Base-by-base conservation (phyloP, 2,329 filamentous ascomycete species). In the Dothistroma septosporum region DNA sequence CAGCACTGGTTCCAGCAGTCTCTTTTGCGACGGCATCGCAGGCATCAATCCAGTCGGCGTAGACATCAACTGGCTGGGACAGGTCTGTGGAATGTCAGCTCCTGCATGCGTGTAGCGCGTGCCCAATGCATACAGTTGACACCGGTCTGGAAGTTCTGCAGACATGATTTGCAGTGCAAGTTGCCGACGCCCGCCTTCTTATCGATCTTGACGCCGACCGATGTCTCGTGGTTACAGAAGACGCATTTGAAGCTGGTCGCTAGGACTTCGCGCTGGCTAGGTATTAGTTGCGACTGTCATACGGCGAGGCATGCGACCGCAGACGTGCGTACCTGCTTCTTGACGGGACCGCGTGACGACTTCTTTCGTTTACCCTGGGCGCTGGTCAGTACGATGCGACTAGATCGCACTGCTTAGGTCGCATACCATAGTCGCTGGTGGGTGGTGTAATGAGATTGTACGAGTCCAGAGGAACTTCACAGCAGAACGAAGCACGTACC, bases 41-140 rank as follows among this genome's bases (percentile, higher is more conserved):
- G n/a, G 94, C 94, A 77, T 99, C 94, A 65, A 99, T 91, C 94
- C 94, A 99, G 76, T 97, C 94, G 35, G 91, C 90, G 73, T 99
- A 99, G 8, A 99, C 93, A 74, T 99, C 94, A 52, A 99, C 92
- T 0, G 91, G 85, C 14, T 90, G 90, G 28, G 91, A 95, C 28
- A 97, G 86, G 75, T 95, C 91, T 96, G 64, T 12, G n/a, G 44
- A 21, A 12, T 32, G 53, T 66, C 52, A 65, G 61, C 48, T 53
- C 19, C 22, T 28, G 53, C 19, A 19, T 16, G 16, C 12, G 35
- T 4, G 7, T 47, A n/a, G 21, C 37, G 14, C 24, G 19, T 33
- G 4, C 4, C 4, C 37, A 22, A 24, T 32, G 35, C 86, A 69
- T 79, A 95, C 92, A 96, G 75, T 97, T 96, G 73, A 96, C 92